phyloP scores from a whole-genome alignment of 2,329 filamentous ascomycete species.

The Sporothrix phasma region DNA sequence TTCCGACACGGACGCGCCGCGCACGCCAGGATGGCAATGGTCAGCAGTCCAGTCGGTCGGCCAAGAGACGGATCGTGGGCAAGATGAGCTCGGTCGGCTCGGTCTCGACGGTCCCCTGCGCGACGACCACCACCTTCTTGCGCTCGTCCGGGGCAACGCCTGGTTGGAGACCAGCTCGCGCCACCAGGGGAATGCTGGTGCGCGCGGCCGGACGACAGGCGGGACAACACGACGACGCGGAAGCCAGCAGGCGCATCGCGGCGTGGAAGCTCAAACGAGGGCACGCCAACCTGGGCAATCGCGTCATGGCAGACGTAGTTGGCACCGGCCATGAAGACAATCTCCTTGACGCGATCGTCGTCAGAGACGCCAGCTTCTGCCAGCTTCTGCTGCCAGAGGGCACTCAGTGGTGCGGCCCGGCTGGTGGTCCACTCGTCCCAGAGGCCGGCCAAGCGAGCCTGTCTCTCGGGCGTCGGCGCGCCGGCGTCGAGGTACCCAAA shows the following conservation, averaged over 20 bases:
- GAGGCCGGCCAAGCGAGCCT: constrained; percentile 20
- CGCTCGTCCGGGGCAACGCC: background rate
- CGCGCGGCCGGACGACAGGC: background rate
- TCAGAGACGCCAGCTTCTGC: constrained; percentile 23
- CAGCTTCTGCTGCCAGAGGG: constrained; percentile 24
- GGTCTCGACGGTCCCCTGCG: constrained; percentile 33
- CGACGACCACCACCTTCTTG: constrained; percentile 30
- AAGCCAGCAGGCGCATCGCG: constrained; percentile 29
- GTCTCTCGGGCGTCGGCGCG: constrained; percentile 20
- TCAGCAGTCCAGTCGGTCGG: constrained; percentile 22
- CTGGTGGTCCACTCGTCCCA: constrained; percentile 26
- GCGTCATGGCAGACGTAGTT: constrained; percentile 29
- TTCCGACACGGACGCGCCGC: constrained; percentile 19
- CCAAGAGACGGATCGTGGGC: constrained; percentile 29
- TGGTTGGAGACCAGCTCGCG: constrained; percentile 24
- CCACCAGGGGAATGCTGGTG: constrained; percentile 27
- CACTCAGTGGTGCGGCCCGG: constrained; percentile 21
- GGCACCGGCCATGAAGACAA: constrained; percentile 25
- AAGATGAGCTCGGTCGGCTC: constrained; percentile 30
- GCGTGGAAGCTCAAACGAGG: constrained; percentile 30
- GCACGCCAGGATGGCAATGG: constrained; percentile 30
- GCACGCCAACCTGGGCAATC: constrained; percentile 30
- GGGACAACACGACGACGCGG: constrained; percentile 28
- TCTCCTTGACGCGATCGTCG: background rate
- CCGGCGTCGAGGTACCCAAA: constrained; percentile 25